Conservation (phyloP, 2,329 filamentous ascomycete genomes). For the Chrysoporthe austroafricana region DNA sequence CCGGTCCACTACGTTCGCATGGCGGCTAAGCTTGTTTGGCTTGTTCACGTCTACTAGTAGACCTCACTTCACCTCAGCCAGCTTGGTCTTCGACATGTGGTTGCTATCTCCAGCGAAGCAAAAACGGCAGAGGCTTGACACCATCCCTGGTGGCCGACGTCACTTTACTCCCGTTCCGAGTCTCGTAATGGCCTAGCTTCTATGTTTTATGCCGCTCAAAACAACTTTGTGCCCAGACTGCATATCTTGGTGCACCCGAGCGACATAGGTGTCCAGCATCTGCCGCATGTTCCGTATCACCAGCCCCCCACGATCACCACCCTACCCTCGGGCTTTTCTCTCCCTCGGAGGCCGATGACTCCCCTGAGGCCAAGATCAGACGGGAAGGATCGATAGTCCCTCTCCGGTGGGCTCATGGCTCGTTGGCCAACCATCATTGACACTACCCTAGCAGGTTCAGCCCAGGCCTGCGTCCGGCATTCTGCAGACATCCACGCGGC, state of each 20-base stretch:
- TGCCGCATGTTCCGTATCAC: not conserved
- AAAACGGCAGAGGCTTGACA: not conserved
- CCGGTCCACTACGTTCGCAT: conserved; percentile 16
- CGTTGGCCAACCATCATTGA: not conserved
- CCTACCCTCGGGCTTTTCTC: not conserved
- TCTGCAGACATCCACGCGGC: not conserved
- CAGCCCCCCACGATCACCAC: not conserved
- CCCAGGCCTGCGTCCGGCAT: not conserved
- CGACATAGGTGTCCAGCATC: not conserved
- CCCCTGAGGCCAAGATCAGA: not conserved
- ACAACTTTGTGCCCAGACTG: not conserved
- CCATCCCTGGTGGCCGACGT: not conserved
- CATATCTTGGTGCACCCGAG: not conserved
- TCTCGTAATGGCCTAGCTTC: not conserved
- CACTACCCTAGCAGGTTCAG: not conserved
- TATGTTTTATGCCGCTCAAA: not conserved
- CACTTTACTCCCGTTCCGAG: not conserved
- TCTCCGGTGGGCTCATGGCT: not conserved
- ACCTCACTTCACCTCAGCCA: not conserved
- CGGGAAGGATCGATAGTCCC: not conserved
- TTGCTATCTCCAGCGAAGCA: not conserved
- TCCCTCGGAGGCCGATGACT: not conserved
- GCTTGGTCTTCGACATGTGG: too few relatives aligned
- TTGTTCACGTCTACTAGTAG: not conserved
- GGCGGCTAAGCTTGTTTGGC: conserved; percentile 24